Conservation (phyloP, 2,329 filamentous ascomycete genomes). For the Calonectria crousiana region DNA sequence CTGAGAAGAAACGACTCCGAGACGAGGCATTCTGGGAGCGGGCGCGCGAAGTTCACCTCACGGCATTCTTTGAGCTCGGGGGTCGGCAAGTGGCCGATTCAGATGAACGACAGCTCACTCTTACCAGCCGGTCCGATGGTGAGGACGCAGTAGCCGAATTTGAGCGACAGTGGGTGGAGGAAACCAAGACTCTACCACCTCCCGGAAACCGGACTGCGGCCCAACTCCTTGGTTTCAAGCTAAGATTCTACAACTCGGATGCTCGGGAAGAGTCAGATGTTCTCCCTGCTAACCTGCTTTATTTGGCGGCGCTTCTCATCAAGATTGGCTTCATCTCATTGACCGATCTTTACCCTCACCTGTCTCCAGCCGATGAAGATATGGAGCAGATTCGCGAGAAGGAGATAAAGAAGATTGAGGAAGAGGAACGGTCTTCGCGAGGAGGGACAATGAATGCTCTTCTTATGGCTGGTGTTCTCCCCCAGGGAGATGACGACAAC, state of each 20-base stretch:
- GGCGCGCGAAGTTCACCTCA: conserved; percentile 80
- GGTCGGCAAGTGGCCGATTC: conserved; percentile 74
- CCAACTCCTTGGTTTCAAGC: conserved; percentile 95
- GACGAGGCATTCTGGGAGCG: conserved; percentile 86
- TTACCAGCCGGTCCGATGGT: conserved; percentile 52
- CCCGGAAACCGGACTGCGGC: conserved; percentile 91
- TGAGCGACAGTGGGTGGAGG: conserved; percentile 80
- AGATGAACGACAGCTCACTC: conserved; percentile 61
- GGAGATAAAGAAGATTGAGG: conserved; percentile 80
- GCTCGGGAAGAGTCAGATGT: conserved; percentile 81
- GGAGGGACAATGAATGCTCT: conserved; percentile 86
- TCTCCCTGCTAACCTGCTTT: conserved; percentile 92
- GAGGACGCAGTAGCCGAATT: conserved; percentile 65
- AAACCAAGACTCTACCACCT: conserved; percentile 85
- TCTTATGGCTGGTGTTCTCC: conserved; percentile 85
- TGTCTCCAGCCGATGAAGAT: conserved; percentile 85
- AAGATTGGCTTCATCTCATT: conserved; percentile 98
- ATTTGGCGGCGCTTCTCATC: conserved; percentile 90
- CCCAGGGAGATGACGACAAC: conserved; percentile 77
- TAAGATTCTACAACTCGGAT: conserved; percentile 91
- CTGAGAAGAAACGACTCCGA: conserved; percentile 69
- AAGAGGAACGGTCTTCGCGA: conserved; percentile 78
- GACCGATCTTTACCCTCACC: conserved; percentile 89
- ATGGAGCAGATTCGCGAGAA: conserved; percentile 82
- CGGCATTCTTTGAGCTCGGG: conserved; percentile 91